Conservation (phyloP, 2,329 filamentous ascomycete species). For the Penicillium sp. region DNA sequence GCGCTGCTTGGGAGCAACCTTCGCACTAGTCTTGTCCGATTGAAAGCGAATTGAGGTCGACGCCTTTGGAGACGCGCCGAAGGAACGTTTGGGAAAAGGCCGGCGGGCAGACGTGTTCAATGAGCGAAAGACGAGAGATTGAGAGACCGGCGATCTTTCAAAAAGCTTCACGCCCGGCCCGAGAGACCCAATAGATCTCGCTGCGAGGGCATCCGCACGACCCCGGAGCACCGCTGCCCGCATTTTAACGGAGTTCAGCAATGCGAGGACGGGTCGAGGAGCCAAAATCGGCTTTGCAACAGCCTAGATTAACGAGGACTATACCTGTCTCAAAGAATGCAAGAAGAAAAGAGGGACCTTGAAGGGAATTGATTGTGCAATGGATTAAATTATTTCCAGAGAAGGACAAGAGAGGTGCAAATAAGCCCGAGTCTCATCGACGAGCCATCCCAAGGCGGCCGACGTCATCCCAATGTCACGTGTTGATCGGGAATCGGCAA, state of each 20-base stretch:
- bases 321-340: slow-evolving; percentile 2
- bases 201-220: slow-evolving; percentile 23
- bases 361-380: background rate
- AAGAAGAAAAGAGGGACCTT: slow-evolving; percentile 3
- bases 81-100: slow-evolving; percentile 4
- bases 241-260: slow-evolving; percentile 19
- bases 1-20: slow-evolving; percentile 20
- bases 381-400: slow-evolving; percentile 2
- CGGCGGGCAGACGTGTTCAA: slow-evolving; percentile 20
- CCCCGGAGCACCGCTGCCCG: slow-evolving; percentile 28
- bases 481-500: slow-evolving; percentile 9
- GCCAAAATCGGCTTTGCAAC: slow-evolving; percentile 8
- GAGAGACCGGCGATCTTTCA: slow-evolving; percentile 7
- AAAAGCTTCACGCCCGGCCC: slow-evolving; percentile 17
- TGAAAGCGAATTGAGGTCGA: slow-evolving; percentile 28
- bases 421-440: background rate
- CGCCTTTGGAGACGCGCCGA: slow-evolving; percentile 16
- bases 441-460: background rate
- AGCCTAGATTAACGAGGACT: slow-evolving; percentile 6
- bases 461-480: slow-evolving; percentile 15
- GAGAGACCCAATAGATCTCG: slow-evolving; percentile 23
- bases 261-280: slow-evolving; percentile 6
- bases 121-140: slow-evolving; percentile 14
- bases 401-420: background rate
- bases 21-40: slow-evolving; percentile 23